phyloP scores from a whole-genome alignment of 306 rosid species.

The Dalbergia oliveri region DNA sequence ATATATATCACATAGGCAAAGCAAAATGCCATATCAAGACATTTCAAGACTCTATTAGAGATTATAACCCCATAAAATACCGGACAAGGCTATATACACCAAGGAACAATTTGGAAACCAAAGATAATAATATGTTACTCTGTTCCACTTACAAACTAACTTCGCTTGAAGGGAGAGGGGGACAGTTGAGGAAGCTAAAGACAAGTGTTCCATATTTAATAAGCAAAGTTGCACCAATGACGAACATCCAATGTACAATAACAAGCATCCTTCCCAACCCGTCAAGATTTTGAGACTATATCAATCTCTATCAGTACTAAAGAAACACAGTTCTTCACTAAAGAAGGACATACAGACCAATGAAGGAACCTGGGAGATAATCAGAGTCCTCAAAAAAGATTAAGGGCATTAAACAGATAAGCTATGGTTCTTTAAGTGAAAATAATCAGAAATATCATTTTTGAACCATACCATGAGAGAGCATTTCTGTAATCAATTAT shows the following conservation, averaged over 20 bases:
- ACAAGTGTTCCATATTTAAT: background rate
- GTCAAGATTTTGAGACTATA: conserved; percentile 22
- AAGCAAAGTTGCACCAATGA: conserved; percentile 26
- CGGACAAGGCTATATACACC: background rate
- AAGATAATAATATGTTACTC: conserved; percentile 2
- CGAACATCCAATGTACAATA: conserved; percentile 8
- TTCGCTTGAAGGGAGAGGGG: background rate
- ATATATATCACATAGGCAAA: background rate
- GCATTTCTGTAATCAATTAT: conserved; percentile 25
- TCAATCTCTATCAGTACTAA: conserved; percentile 2
- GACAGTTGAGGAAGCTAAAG: conserved; percentile 9
- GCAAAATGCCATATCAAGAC: background rate
- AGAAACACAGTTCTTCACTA: conserved; percentile 17
- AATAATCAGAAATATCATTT: conserved; percentile 8
- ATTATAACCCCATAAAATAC: background rate
- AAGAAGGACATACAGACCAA: background rate
- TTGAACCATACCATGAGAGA: background rate
- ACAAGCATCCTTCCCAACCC: conserved; percentile 36
- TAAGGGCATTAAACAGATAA: conserved; percentile 14
- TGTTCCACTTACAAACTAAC: conserved; percentile 1
- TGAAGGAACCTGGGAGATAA: background rate
- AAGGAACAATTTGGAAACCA: background rate
- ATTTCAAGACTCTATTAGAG: background rate
- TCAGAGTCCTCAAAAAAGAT: conserved; percentile 24
- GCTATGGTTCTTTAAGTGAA: conserved; percentile 2